A percentile compares a stretch with the other conserved stretches of the same genome.
phyloP scores from a whole-genome alignment of 441 rosid species.

The Iberis amara region DNA sequence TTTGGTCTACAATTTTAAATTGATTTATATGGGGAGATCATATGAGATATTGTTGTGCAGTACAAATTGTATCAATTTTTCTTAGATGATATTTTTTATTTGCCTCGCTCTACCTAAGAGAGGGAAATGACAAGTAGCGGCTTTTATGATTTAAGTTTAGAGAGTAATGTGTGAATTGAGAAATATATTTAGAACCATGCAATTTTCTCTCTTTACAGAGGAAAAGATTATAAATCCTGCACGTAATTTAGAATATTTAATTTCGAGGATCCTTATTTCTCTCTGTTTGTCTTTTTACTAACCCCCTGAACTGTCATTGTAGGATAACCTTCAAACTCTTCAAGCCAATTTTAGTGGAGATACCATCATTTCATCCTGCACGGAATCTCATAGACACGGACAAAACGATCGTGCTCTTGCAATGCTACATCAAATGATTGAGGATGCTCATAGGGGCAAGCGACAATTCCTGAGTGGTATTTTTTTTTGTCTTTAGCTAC shows the following conservation, averaged over 20 bases:
- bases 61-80: constrained; percentile 4
- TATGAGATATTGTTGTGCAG: constrained; percentile 13
- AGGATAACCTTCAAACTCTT: constrained; percentile 72
- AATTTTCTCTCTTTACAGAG: constrained; percentile 5
- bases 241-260: background rate
- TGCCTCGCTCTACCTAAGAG: constrained; percentile 3
- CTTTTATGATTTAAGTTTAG: constrained; percentile 6
- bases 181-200: constrained; percentile 7
- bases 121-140: constrained; percentile 1
- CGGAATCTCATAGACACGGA: constrained; percentile 73
- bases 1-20: background rate
- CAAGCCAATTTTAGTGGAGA: constrained; percentile 71
- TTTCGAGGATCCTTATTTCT: background rate
- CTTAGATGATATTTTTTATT: background rate
- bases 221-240: constrained; percentile 4
- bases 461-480: constrained; percentile 96
- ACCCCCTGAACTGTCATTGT: constrained; percentile 21
- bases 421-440: constrained; percentile 93
- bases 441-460: constrained; percentile 97
- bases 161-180: constrained; percentile 11
- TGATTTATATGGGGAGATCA: constrained; percentile 5
- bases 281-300: constrained; percentile 4
- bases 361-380: constrained; percentile 45
- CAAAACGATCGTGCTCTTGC: constrained; percentile 93
- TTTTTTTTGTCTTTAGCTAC: constrained; percentile 22